Evolutionary conservation across 2,329 filamentous ascomycete genomes (phyloP), one percentile per base, ranked within the genome.

Genomic region (Hypoxylon sp.): DNA sequence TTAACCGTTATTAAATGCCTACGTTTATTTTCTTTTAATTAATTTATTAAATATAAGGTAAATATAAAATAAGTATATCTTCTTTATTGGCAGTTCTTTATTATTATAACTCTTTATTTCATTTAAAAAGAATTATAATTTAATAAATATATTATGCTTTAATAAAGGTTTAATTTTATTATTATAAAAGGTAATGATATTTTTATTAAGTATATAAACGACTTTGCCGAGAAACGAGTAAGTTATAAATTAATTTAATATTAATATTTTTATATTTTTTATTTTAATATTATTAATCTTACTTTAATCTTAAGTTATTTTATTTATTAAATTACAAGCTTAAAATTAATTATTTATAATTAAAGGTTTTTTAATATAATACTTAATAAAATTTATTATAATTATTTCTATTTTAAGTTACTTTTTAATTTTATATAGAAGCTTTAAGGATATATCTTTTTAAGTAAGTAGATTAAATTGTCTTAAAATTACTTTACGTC

Each of bases 131-230:
- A 39, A 39, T 39, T n/a, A 39, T 8, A 39, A 16, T 12, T 39
- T 39, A n/a, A 39, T 39, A 39, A 39, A 39, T 3, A 19, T 5
- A 39, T 16, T 16, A 39, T 39, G 7, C 9, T 39, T 39, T 16
- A 39, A 16, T n/a, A 43, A 11, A 3, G 9, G 6, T 9, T 43
- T 43, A 21, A 43, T 43, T 21, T 21, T 4, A 21, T 7, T 43
- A 43, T 3, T 43, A 43, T 43, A 9, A 21, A 21, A 21, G 6
- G 8, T 19, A 43, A 43, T 43, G 21, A 43, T 43, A 9, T 7
- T 21, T 47, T 47, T 47, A 25, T 47, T 25, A 47, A 47, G 7
- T 47, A 5, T 47, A 27, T 47, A 47, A 21, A 43, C 11, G 12
- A 47, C 6, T 47, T 47, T 25, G 14, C 5, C 27, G 14, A 27